Percentiles rank a stretch among this genome's conserved stretches.
phyloP scores from a whole-genome alignment of 2,329 filamentous ascomycete genomes.

The Sporothrix schenckii region DNA sequence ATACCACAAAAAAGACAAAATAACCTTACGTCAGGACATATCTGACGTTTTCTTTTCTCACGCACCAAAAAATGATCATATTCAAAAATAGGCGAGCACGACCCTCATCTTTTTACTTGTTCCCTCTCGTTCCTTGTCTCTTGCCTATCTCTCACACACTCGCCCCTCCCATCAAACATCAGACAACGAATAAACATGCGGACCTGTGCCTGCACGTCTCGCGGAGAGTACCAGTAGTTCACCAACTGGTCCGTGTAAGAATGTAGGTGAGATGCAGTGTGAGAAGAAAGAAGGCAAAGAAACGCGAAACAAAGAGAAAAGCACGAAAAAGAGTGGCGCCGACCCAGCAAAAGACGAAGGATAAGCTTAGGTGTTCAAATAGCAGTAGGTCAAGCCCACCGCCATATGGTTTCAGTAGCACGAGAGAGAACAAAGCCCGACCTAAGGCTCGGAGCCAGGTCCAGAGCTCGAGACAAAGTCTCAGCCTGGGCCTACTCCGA shows the following conservation, averaged over 20 bases:
- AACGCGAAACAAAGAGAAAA: too few relatives aligned
- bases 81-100: slow-evolving; percentile 22
- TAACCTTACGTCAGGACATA: background rate
- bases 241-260: slow-evolving; percentile 8
- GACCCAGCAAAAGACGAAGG: slow-evolving; percentile 26
- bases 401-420: background rate
- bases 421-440: slow-evolving; percentile 2
- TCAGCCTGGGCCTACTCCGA: background rate
- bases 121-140: background rate
- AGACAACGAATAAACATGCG: background rate
- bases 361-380: slow-evolving; percentile 6
- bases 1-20: background rate
- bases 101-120: background rate
- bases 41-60: slow-evolving; percentile 6
- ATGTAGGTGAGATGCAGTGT: background rate
- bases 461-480: background rate
- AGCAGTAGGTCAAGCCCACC: background rate
- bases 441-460: background rate
- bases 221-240: slow-evolving; percentile 7
- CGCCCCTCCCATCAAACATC: background rate
- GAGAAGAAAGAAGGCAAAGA: background rate
- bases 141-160: background rate
- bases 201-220: slow-evolving; percentile 6
- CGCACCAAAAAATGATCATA: slow-evolving; percentile 7
- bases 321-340: background rate